A percentile compares a stretch with the other conserved stretches of the same genome.
phyloP scores from a whole-genome alignment of 2,329 filamentous ascomycete species.

The Fusarium denticulatum region DNA sequence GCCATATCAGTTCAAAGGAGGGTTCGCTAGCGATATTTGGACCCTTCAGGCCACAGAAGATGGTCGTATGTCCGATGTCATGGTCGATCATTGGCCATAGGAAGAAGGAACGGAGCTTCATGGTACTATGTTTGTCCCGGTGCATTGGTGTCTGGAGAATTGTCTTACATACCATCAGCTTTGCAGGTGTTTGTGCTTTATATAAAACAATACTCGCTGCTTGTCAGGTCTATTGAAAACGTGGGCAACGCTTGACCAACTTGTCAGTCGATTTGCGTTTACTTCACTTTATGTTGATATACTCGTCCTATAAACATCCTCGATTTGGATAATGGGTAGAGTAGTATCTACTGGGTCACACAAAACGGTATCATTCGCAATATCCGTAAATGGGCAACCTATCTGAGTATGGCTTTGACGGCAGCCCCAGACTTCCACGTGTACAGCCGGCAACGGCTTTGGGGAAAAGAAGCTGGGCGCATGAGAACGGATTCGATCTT shows the following conservation, averaged over 20 bases:
- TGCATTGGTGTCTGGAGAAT: constrained; percentile 42
- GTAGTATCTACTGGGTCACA: not conserved
- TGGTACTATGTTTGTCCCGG: constrained; percentile 35
- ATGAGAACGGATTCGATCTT: constrained; percentile 7
- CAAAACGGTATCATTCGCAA: not conserved
- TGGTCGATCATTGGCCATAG: not conserved
- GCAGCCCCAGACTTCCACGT: constrained; percentile 27
- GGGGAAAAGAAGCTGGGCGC: constrained; percentile 3
- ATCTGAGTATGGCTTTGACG: constrained; percentile 3
- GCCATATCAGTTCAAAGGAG: not conserved
- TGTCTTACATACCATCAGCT: constrained; percentile 31
- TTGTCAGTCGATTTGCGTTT: not conserved
- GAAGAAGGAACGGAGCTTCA: constrained; percentile 3
- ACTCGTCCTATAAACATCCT: not conserved
- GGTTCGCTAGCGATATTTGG: not conserved
- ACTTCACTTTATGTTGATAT: not conserved
- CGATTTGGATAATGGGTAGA: not conserved
- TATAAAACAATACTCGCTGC: constrained; percentile 20
- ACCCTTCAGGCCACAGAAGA: not conserved
- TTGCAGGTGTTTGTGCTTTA: constrained; percentile 31
- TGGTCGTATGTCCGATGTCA: not conserved
- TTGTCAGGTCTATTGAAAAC: not conserved
- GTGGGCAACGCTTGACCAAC: not conserved
- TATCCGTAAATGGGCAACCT: not conserved
- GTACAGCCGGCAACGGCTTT: constrained; percentile 1